Base-by-base conservation (phyloP, 192 early-diverging fungal species). In the Pilobolus umbonatus region DNA sequence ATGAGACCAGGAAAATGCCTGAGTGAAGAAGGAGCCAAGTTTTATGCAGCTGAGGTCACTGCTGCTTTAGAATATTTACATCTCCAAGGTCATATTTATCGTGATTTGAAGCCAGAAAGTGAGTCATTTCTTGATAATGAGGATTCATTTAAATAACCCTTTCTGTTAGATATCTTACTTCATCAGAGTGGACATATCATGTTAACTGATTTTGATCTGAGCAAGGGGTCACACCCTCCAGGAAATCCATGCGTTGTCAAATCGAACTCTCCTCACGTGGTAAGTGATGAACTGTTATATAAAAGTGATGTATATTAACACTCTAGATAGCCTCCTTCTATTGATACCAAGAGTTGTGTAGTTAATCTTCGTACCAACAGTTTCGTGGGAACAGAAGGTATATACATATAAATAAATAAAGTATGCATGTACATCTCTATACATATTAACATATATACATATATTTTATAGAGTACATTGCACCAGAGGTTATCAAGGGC, bases 71-170 rank as follows among this genome's bases (percentile, higher is more conserved):
- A 98, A 77, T 99, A 96, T 66, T 73, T 99, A 50, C 97, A 99
- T 71, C 77, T 95, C 32, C 90, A 91, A 69, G 97, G 95, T 0
- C 95, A 92, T 65, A 94, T 99, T 55, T 99, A 99, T 74, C 75
- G 97, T 30, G 97, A 99, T 76, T 79, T 99, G 46, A 99, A 99
- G 65, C 97, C 97, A 30, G 97, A 98, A 70, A 98, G 86, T 91
- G 76, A 75, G 83, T 74, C 9, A 32, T 15, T n/a, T 28, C 4
- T 28, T 11, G 21, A 29, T 7, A n/a, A 8, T 17, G 22, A 34
- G 19, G 31, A 57, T 47, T 19, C 32, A n/a, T 75, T 55, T 55
- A 32, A 36, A 30, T 1, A 47, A 30, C 4, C 12, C 26, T 28
- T 11, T 28, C 31, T 42, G 5, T 15, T 68, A 79, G 75, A 92